phyloP scores from a whole-genome alignment of 176 grass and related monocot species.

The Tuctoria greenei region DNA sequence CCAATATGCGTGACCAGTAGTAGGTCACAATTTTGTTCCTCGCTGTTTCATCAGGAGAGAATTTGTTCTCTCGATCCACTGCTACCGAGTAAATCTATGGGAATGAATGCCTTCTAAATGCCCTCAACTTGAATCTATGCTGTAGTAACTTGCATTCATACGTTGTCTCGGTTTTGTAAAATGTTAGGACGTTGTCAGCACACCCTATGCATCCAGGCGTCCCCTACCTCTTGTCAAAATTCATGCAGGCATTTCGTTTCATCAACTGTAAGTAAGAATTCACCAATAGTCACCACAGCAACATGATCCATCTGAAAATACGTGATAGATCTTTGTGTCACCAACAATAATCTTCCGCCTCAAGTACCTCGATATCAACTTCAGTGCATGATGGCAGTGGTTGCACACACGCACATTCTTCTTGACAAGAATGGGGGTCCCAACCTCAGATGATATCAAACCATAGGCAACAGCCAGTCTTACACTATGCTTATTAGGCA shows the following conservation, averaged over 20 bases:
- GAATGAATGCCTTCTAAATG: not conserved
- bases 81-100: not conserved
- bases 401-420: conserved; percentile 89
- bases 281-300: conserved; percentile 92
- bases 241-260: not conserved
- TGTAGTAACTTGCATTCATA: not conserved
- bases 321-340: conserved; percentile 71
- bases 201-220: not conserved
- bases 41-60: not conserved
- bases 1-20: not conserved
- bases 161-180: not conserved
- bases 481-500: conserved; percentile 65
- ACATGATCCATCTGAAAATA: conserved; percentile 77
- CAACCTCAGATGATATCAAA: conserved; percentile 62
- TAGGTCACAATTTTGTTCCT: not conserved
- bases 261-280: conserved; percentile 10
- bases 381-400: conserved; percentile 73
- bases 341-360: conserved; percentile 69
- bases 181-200: not conserved
- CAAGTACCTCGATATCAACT: conserved; percentile 65
- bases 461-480: conserved; percentile 72
- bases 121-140: conserved; percentile 13
- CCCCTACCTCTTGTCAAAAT: not conserved
- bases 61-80: not conserved
- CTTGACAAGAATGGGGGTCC: conserved; percentile 72